Conservation (phyloP, 208 protist genomes). For the Leishmania amazonensis region DNA sequence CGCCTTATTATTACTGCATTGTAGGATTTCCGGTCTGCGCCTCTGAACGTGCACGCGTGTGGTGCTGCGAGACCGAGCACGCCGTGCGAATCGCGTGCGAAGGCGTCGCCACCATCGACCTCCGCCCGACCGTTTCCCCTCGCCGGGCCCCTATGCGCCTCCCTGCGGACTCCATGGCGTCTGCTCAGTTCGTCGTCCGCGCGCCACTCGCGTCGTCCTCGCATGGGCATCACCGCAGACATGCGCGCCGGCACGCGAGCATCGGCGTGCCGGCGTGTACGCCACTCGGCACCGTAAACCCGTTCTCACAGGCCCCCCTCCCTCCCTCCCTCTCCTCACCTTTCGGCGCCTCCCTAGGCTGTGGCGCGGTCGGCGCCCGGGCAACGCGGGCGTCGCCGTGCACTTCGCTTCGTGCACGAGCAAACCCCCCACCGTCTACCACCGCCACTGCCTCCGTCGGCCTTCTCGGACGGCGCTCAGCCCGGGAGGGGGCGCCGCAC, state of each 20-base stretch:
- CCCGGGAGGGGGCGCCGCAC: not conserved
- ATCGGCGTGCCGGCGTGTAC: not conserved
- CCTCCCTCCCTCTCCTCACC: not conserved
- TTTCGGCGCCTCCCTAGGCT: not conserved
- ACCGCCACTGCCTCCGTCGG: not conserved
- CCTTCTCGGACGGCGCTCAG: not conserved
- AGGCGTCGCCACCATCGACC: not conserved
- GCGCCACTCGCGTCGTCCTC: not conserved
- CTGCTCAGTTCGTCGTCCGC: not conserved
- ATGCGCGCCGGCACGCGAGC: not conserved
- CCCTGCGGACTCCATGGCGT: not conserved
- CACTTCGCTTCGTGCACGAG: not conserved
- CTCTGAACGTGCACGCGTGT: not conserved
- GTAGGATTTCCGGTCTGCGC: not conserved
- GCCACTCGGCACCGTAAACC: not conserved
- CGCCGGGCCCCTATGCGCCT: not conserved
- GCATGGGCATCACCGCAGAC: not conserved
- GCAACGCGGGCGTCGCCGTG: not conserved
- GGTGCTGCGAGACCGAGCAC: not conserved
- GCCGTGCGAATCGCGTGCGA: not conserved
- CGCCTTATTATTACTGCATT: not conserved
- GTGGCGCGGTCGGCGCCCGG: not conserved
- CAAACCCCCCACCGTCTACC: not conserved
- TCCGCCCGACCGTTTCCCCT: not conserved
- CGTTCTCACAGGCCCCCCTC: not conserved